Base-by-base conservation (phyloP, 2,329 filamentous ascomycete species). In the Drechslerella dactyloides region DNA sequence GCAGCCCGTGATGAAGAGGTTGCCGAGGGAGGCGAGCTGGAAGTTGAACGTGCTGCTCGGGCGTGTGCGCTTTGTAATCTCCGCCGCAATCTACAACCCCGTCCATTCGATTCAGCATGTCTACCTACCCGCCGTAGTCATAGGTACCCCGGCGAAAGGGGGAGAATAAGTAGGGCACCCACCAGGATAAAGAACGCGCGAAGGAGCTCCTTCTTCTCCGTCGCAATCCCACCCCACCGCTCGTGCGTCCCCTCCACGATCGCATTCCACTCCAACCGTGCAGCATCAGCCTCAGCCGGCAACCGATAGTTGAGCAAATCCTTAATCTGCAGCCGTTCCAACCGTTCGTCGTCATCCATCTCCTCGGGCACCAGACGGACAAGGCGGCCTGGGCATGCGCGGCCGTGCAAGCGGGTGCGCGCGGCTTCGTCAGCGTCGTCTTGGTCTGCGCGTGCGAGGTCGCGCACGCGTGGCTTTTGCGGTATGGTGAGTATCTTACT, bases 231-330 rank as follows among this genome's bases (percentile, higher is more conserved):
- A 21, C 61, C 78, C 93, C 93, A 97, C 1, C 96, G 84, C 0
- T 81, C 76, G 73, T 94, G 91, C 0, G 89, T 87, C 1, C 90
- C 90, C 79, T 96, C 92, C 33, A 97, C 87, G 33, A 97, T 91
- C 55, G 90, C 87, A 27, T 93, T 86, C 93, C 93, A 97, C 81
- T 96, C 92, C 2, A 83, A 79, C 21, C 89, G 84, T 0, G 93
- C 93, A 23, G 82, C 79, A 4, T 79, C 77, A 2, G 86, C 82
- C 24, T 86, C 83, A 1, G 85, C 81, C 1, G 90, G 85, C 0
- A 97, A 84, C 8, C 93, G 87, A 78, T 97, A 87, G 78, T 96
- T 97, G 83, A 97, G 96, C 59, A 97, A 85, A 0, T 84, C 81
- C 78, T 90, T 92, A 76, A 96, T 89, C 2, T 92, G 90, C 0